Conservation (phyloP, 169 alveolate genomes). For the Plasmodium relictum region DNA sequence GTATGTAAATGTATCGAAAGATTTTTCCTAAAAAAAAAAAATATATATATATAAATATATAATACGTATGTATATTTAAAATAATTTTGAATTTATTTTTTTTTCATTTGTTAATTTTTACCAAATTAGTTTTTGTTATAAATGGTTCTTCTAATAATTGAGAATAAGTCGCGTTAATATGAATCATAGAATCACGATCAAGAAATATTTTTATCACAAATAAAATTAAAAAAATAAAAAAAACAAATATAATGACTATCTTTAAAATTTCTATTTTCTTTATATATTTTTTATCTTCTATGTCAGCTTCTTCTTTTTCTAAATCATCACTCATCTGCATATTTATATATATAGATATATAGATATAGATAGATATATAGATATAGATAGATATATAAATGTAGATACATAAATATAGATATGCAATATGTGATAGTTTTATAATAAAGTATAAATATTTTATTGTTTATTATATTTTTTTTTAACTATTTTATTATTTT, state of each 20-base stretch:
- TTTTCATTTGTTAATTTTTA: slow-evolving; percentile 3
- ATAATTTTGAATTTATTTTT: neutral
- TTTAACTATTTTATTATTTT: slow-evolving; percentile 12
- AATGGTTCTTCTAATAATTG: slow-evolving; percentile 20
- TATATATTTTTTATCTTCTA: slow-evolving; percentile 8
- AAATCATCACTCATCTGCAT: neutral
- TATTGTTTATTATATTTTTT: neutral
- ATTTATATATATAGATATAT: neutral
- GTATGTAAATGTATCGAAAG: slow-evolving; percentile 27
- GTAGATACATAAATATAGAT: neutral
- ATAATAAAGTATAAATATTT: neutral
- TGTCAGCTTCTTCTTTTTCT: neutral
- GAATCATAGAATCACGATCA: slow-evolving; percentile 1
- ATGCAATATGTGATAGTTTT: neutral
- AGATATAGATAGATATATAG: neutral
- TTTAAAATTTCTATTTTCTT: slow-evolving; percentile 19
- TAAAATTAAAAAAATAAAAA: slow-evolving; percentile 32
- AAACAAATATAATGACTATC: slow-evolving; percentile 6
- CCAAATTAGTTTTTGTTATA: slow-evolving; percentile 9
- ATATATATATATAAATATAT: slow-evolving; percentile 9
- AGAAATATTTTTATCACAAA: slow-evolving; percentile 41
- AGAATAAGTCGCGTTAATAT: slow-evolving; percentile 17
- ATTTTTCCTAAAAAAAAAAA: slow-evolving; percentile 31
- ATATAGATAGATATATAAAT: neutral
- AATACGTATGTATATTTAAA: neutral